These are phyloP conservation scores for Neurospora tetraspora DNA, from an alignment of 495 filamentous ascomycete species.

Conservation along the genomic window DNA sequence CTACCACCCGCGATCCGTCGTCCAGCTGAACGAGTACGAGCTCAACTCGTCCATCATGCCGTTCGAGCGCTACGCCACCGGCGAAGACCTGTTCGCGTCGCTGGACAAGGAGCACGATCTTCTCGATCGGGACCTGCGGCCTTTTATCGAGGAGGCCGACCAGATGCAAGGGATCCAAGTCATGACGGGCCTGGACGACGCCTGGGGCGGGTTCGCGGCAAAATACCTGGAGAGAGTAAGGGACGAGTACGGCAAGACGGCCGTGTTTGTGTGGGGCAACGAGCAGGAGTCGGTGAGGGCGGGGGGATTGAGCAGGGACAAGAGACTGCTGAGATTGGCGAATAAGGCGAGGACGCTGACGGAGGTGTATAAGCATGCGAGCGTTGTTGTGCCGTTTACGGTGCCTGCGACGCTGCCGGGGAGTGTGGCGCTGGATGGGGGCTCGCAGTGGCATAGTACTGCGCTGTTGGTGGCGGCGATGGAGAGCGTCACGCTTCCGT, in stretches of 20 bases:
- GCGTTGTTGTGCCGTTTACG: conserved; percentile 70
- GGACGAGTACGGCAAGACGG: conserved; percentile 85
- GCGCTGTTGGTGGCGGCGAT: conserved; percentile 68
- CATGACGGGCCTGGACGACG: conserved; percentile 70
- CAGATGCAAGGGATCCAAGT: conserved; percentile 82
- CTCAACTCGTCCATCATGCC: conserved; percentile 65
- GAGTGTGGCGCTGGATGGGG: conserved; percentile 51
- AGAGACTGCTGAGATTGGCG: conserved; percentile 39
- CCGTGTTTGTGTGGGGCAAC: conserved; percentile 65
- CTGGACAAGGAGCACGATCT: conserved; percentile 81
- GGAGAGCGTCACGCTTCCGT: conserved; percentile 71
- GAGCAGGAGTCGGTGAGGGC: conserved; percentile 1
- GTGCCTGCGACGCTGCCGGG: conserved; percentile 45
- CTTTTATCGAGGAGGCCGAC: conserved; percentile 88
- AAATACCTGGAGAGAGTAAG: conserved; percentile 70
- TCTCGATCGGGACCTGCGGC: conserved; percentile 76
- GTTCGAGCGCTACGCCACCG: conserved; percentile 71
- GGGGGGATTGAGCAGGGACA: conserved; percentile 21
- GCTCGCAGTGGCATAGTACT: conserved; percentile 71
- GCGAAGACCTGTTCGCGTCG: conserved; percentile 71
- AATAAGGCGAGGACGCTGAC: conserved; percentile 63
- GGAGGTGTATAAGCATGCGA: conserved; percentile 57
- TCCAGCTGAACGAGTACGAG: conserved; percentile 84
- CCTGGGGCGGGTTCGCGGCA: conserved; percentile 83
- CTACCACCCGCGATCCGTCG: conserved; percentile 81